phyloP scores from a whole-genome alignment of 2,329 filamentous ascomycete genomes.

The Talaromyces sp. region DNA sequence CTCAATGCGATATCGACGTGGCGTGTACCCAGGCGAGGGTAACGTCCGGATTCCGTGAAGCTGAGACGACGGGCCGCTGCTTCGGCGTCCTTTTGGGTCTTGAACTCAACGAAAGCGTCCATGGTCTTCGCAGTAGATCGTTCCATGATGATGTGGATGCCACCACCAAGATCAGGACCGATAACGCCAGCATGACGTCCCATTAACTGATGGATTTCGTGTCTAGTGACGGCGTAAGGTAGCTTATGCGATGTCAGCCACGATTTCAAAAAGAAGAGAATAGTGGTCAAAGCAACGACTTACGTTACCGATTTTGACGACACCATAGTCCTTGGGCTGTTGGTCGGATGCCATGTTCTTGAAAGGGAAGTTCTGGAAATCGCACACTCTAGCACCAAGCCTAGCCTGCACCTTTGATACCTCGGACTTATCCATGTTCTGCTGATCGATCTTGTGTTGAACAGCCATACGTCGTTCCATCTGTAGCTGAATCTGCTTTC shows the following conservation, averaged over 20 bases:
- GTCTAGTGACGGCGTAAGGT: constrained; percentile 49
- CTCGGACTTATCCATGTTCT: constrained; percentile 6
- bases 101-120: constrained; percentile 52
- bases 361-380: constrained; percentile 15
- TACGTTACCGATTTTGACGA: constrained; percentile 38
- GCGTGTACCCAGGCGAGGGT: constrained; percentile 47
- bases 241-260: constrained; percentile 35
- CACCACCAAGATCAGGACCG: constrained; percentile 36
- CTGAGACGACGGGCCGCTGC: constrained; percentile 36
- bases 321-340: constrained; percentile 23
- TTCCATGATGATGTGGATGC: constrained; percentile 58
- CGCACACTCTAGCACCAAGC: constrained; percentile 3
- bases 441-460: constrained; percentile 15
- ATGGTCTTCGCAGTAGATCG: constrained; percentile 55
- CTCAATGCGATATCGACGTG: constrained; percentile 46
- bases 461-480: constrained; percentile 3
- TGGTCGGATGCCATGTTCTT: background rate
- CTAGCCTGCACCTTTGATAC: background rate
- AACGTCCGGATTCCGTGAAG: constrained; percentile 33
- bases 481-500: constrained; percentile 9
- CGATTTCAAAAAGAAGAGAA: too few relatives aligned
- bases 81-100: constrained; percentile 36
- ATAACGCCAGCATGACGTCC: constrained; percentile 43
- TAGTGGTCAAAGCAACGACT: constrained; percentile 20
- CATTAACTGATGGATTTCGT: constrained; percentile 48